A percentile compares a stretch with the other conserved stretches of the same genome.
Conservation (phyloP, 306 rosid species). For the Fragaria ananassa region DNA sequence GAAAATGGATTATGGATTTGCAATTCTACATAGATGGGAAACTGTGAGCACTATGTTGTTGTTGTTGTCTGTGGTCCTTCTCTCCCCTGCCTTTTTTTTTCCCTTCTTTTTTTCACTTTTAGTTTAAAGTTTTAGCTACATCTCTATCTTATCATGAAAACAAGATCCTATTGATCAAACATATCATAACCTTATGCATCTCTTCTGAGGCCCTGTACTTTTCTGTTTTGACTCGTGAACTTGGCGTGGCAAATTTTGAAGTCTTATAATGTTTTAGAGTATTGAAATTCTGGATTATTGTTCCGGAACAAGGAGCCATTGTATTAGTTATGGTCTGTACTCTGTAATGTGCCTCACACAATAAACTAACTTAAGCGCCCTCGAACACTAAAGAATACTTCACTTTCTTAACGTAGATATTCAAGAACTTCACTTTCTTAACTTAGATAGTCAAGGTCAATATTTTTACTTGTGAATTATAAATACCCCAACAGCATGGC, state of each 20-base stretch:
- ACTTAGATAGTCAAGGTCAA: not conserved
- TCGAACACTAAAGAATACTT: not conserved
- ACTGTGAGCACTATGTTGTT: slow-evolving; percentile 5
- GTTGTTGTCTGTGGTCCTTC: slow-evolving; percentile 34
- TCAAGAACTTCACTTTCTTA: not conserved
- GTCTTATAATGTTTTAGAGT: not conserved
- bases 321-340: not conserved
- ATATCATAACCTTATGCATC: not conserved
- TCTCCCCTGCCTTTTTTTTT: not conserved
- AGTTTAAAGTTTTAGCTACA: slow-evolving; percentile 31
- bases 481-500: not conserved
- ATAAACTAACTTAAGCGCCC: not conserved
- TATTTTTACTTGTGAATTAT: not conserved
- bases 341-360: not conserved
- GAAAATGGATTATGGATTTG: slow-evolving; percentile 3
- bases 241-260: not conserved
- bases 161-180: not conserved
- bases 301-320: not conserved
- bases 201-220: not conserved
- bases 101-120: slow-evolving; percentile 21
- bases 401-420: not conserved
- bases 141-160: slow-evolving; percentile 10
- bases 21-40: not conserved
- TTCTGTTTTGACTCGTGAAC: not conserved
- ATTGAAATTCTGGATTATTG: not conserved